phyloP scores from a whole-genome alignment of 2,329 filamentous ascomycete species.

The Penicillium vulpinum region DNA sequence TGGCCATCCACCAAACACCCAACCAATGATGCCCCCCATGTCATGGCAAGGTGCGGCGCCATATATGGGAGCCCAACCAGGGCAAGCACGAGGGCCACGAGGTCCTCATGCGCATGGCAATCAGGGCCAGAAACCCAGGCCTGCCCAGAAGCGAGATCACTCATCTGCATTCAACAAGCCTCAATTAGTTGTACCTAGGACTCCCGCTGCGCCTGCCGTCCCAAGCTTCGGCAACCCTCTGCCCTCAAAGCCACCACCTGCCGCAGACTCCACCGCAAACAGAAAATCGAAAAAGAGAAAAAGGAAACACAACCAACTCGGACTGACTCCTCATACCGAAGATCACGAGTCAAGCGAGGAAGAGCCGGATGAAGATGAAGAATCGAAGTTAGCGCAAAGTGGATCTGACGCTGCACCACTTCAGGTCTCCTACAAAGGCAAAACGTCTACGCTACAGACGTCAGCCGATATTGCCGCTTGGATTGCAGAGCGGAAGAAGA shows the following conservation, averaged over 20 bases:
- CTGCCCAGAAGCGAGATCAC: slow-evolving; percentile 40
- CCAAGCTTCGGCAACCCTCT: slow-evolving; percentile 48
- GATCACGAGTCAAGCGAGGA: slow-evolving; percentile 50
- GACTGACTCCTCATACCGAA: slow-evolving; percentile 48
- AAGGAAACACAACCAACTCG: slow-evolving; percentile 49
- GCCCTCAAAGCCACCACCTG: slow-evolving; percentile 44
- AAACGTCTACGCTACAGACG: slow-evolving; percentile 54
- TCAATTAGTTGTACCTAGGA: slow-evolving; percentile 29
- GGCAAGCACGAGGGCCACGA: slow-evolving; percentile 27
- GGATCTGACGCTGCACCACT: slow-evolving; percentile 31
- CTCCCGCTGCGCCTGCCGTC: slow-evolving; percentile 45
- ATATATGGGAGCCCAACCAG: slow-evolving; percentile 41
- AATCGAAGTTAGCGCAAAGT: slow-evolving; percentile 40
- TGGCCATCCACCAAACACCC: slow-evolving; percentile 23
- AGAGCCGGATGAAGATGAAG: slow-evolving; percentile 43
- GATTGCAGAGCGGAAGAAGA: slow-evolving; percentile 75
- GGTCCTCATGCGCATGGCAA: slow-evolving; percentile 25
- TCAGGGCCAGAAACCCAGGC: slow-evolving; percentile 25
- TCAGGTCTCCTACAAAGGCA: slow-evolving; percentile 58
- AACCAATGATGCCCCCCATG: slow-evolving; percentile 56
- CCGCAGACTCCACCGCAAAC: slow-evolving; percentile 28
- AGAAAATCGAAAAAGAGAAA: slow-evolving; percentile 45
- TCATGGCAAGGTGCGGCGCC: slow-evolving; percentile 55
- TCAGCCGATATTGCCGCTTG: slow-evolving; percentile 73
- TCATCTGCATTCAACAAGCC: slow-evolving; percentile 40